A percentile compares a stretch with the other conserved stretches of the same genome.
These are phyloP conservation scores for Alternaria rosae DNA, from an alignment of 2,329 filamentous ascomycete species.

Conservation along the genomic window DNA sequence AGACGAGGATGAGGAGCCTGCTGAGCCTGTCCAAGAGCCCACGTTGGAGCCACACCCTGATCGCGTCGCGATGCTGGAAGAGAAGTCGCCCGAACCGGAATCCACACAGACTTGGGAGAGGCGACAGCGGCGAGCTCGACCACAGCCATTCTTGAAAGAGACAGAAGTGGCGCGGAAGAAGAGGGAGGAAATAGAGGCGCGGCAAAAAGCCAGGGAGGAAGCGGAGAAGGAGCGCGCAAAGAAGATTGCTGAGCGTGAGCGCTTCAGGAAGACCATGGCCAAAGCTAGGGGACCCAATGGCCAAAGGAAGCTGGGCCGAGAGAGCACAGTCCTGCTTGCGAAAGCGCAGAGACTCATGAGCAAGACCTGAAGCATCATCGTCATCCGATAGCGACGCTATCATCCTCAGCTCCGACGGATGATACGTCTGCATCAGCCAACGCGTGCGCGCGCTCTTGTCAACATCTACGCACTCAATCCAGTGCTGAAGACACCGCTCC, in stretches of 20 bases:
- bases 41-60: conserved; percentile 67
- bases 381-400: neutral
- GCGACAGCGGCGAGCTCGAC: conserved; percentile 36
- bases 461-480: neutral
- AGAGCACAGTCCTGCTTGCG: conserved; percentile 79
- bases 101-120: conserved; percentile 22
- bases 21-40: conserved; percentile 35
- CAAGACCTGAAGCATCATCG: conserved; percentile 28
- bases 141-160: conserved; percentile 54
- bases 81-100: conserved; percentile 33
- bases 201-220: conserved; percentile 66
- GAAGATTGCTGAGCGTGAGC: conserved; percentile 69
- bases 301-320: conserved; percentile 79
- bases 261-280: conserved; percentile 71
- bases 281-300: conserved; percentile 70
- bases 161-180: conserved; percentile 57
- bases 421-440: neutral
- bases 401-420: neutral
- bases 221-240: conserved; percentile 65
- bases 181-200: conserved; percentile 70
- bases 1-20: conserved; percentile 27
- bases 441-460: neutral
- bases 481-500: neutral
- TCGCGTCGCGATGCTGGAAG: conserved; percentile 65
- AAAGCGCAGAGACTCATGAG: conserved; percentile 76